A percentile compares a stretch with the other conserved stretches of the same genome.
These are phyloP conservation scores for Vitis rupestris DNA, from an alignment of 164 flowering plant species.

Conservation along the genomic window DNA sequence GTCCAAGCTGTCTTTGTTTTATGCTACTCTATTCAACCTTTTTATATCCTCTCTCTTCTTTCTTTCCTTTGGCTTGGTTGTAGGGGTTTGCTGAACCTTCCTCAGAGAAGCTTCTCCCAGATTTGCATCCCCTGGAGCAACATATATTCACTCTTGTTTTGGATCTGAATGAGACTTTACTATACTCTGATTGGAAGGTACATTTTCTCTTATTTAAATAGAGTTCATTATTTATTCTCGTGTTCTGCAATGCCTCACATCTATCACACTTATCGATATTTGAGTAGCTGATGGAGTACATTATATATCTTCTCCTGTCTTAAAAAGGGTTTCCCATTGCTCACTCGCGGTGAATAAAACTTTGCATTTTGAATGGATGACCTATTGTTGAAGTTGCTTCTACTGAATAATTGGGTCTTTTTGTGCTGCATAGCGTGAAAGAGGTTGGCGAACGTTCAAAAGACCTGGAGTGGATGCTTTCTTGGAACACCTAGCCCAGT, in stretches of 20 bases:
- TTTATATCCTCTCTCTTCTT: neutral
- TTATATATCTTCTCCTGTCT: too few relatives aligned
- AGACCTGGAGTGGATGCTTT: slow-evolving; percentile 96
- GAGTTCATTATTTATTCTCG: too few relatives aligned
- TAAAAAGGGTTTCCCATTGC: too few relatives aligned
- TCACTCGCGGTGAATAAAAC: too few relatives aligned
- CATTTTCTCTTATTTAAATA: too few relatives aligned
- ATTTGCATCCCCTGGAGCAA: slow-evolving; percentile 80
- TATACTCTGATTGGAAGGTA: slow-evolving; percentile 94
- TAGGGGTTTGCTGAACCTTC: slow-evolving; percentile 87
- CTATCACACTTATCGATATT: too few relatives aligned
- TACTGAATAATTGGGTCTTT: slow-evolving; percentile 1
- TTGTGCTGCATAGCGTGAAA: slow-evolving; percentile 62
- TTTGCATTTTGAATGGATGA: too few relatives aligned
- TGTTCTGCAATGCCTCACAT: too few relatives aligned
- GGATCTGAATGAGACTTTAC: slow-evolving; percentile 84
- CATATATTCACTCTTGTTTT: slow-evolving; percentile 87
- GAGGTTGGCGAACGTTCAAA: slow-evolving; percentile 96
- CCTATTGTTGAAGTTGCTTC: too few relatives aligned
- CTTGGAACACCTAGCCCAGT: slow-evolving; percentile 78
- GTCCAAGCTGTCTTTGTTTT: neutral
- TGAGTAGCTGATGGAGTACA: too few relatives aligned
- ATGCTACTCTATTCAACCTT: neutral
- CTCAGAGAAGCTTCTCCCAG: slow-evolving; percentile 96
- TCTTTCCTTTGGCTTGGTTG: slow-evolving; percentile 4